phyloP scores from a whole-genome alignment of 768 basidiomycete genomes.

The Russula virescens region DNA sequence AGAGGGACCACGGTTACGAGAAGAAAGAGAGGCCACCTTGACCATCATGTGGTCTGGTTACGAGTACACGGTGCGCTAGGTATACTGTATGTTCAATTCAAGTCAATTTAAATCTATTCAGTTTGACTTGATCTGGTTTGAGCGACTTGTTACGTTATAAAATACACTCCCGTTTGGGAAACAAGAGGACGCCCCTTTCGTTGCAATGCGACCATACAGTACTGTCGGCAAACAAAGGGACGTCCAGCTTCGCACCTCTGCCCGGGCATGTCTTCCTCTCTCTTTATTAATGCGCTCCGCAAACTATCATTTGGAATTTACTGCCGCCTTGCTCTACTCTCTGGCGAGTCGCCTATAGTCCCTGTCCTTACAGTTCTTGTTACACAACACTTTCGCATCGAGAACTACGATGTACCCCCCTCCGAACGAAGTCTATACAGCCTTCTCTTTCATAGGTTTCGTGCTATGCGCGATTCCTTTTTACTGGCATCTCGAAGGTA shows the following conservation, averaged over 20 bases:
- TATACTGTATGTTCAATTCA: too few species aligned
- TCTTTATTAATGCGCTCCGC: constrained; percentile 3
- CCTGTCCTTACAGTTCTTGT: neutral
- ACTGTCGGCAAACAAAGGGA: constrained; percentile 20
- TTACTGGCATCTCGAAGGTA: constrained; percentile 52
- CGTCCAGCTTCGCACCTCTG: constrained; percentile 13
- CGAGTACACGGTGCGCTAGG: too few species aligned
- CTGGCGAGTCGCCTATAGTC: neutral
- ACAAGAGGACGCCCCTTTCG: constrained; percentile 4
- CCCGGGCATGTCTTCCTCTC: neutral
- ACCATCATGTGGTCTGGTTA: too few species aligned
- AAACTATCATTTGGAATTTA: neutral
- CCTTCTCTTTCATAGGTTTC: constrained; percentile 42
- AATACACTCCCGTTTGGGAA: constrained; percentile 16
- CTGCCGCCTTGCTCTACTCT: neutral
- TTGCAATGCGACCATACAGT: neutral
- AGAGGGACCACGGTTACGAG: too few species aligned
- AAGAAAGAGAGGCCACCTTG: too few species aligned
- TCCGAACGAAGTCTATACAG: constrained; percentile 27
- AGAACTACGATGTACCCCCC: too few species aligned
- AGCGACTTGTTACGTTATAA: too few species aligned
- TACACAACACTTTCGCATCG: too few species aligned
- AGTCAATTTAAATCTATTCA: too few species aligned
- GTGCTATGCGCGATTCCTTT: too few species aligned
- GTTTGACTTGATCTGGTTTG: too few species aligned